Evolutionary conservation across 2,329 filamentous ascomycete species (phyloP), one percentile per base, ranked within the genome.

Genomic region (Pseudogymnoascus sp.): DNA sequence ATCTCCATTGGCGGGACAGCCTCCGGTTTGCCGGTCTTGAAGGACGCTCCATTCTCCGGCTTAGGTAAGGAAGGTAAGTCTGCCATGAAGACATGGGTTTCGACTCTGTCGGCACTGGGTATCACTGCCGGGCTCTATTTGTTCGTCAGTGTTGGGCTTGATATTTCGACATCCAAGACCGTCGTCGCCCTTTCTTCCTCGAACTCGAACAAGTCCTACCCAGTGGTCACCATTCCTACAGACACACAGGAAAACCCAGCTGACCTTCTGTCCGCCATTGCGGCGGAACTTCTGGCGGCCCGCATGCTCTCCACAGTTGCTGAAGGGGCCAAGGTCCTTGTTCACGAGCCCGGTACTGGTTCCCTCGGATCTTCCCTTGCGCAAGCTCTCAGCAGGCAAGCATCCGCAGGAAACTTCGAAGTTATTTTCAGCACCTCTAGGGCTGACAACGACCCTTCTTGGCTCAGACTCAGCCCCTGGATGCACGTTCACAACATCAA

Each of bases 71-170:
- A 57, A 58, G 60, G 40, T 61, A 58, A 57, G 39, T 58, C 60
- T 33, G 44, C 60, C 60, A 61, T 61, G 31, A 61, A 61, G 60
- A 40, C 39, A 11, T 35, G 36, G 24, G 59, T 60, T 60, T 61
- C 60, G 33, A 61, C 41, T 61, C 44, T 61, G 44, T 61, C 44
- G 33, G 60, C 60, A 60, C 59, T 60, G 59, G 59, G 59, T 60
- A 60, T 60, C 59, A 60, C 59, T 60, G 59, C 59, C 39, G 59
- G 59, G 50, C 36, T 60, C 39, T 60, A 60, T 60, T 60, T 60
- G 59, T 61, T 61, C 60, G 47, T 61, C 41, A 57, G 44, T 39
- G 26, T 61, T 61, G 60, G 44, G 44, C 13, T 58, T 58, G 60
- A 58, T 17, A 58, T 58, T 58, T 61, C 60, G 36, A 58, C 44